Percentiles rank a stretch among this genome's conserved stretches.
phyloP scores from a whole-genome alignment of 176 grass and related monocot genomes.

The Alloteropsis semialata region DNA sequence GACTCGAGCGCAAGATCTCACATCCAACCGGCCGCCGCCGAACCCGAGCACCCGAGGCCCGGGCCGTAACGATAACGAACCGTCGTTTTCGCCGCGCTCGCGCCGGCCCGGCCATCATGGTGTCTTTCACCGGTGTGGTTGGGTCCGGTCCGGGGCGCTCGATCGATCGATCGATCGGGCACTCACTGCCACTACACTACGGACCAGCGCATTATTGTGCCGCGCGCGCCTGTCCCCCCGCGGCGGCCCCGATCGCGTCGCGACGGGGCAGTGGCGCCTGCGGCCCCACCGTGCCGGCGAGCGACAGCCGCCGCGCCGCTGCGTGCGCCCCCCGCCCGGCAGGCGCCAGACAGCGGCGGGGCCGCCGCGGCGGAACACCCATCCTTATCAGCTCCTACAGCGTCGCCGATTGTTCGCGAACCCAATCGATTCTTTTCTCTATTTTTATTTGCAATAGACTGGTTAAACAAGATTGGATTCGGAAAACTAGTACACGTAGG shows the following conservation, averaged over 20 bases:
- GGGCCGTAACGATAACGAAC: slow-evolving; percentile 20
- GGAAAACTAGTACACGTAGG: background rate
- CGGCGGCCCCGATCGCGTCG: background rate
- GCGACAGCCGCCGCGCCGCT: slow-evolving; percentile 21
- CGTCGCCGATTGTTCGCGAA: background rate
- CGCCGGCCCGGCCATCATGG: background rate
- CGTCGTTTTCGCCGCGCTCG: background rate
- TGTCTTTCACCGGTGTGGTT: background rate
- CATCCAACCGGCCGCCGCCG: background rate
- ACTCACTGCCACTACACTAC: too few relatives aligned
- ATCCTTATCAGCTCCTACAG: slow-evolving; percentile 4
- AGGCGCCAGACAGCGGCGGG: slow-evolving; percentile 35
- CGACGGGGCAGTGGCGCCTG: background rate
- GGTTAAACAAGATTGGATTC: background rate
- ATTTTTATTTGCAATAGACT: too few relatives aligned
- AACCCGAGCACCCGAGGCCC: background rate
- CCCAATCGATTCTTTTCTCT: too few relatives aligned
- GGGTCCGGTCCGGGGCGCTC: too few relatives aligned
- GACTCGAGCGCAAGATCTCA: too few relatives aligned
- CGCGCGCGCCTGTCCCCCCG: background rate
- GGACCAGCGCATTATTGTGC: background rate
- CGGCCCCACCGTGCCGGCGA: slow-evolving; percentile 33
- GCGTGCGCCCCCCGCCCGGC: slow-evolving; percentile 8
- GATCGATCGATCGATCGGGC: background rate
- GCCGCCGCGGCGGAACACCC: slow-evolving; percentile 1